Evolutionary conservation across 2,329 filamentous ascomycete genomes (phyloP).

Genomic region (Aspergillus ibericus): DNA sequence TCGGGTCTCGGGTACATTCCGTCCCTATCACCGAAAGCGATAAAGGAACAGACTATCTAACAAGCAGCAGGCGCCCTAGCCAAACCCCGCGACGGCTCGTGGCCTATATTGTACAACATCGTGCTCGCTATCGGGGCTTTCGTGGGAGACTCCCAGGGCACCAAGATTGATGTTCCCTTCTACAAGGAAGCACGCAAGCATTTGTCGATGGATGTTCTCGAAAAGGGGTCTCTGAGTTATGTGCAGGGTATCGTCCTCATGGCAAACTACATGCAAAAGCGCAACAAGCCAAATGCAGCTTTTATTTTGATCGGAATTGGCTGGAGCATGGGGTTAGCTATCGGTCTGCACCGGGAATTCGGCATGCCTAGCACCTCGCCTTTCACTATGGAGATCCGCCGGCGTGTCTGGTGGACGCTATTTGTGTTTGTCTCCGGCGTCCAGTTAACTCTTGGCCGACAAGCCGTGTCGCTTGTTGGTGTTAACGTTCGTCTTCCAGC

Average conservation of each 20-base stretch:
- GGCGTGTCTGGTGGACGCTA: slow-evolving; percentile 24
- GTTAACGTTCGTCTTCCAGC: slow-evolving; percentile 20
- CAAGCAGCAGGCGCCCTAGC: slow-evolving; percentile 13
- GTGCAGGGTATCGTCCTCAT: slow-evolving; percentile 21
- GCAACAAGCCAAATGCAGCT: slow-evolving; percentile 22
- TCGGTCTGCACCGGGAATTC: slow-evolving; percentile 22
- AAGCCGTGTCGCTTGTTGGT: slow-evolving; percentile 21
- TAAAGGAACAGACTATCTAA: neutral
- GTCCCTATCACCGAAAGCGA: neutral
- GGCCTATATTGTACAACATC: slow-evolving; percentile 20
- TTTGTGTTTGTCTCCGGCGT: slow-evolving; percentile 22
- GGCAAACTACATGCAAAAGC: slow-evolving; percentile 22
- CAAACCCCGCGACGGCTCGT: slow-evolving; percentile 20
- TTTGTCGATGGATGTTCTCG: slow-evolving; percentile 21
- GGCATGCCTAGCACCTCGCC: slow-evolving; percentile 22
- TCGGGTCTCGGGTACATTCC: slow-evolving; percentile 16
- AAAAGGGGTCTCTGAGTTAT: slow-evolving; percentile 22
- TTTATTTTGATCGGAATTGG: slow-evolving; percentile 22
- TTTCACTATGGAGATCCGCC: slow-evolving; percentile 22
- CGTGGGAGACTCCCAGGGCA: slow-evolving; percentile 19
- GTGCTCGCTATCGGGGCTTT: slow-evolving; percentile 22
- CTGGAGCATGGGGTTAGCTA: slow-evolving; percentile 21
- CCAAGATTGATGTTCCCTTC: slow-evolving; percentile 16
- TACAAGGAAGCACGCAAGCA: slow-evolving; percentile 21
- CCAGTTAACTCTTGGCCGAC: slow-evolving; percentile 19